Percentiles rank a stretch among this genome's conserved stretches.
These are phyloP conservation scores for Diphasiastrum complanatum DNA, from an alignment of 83 land plant species.

Conservation along the genomic window DNA sequence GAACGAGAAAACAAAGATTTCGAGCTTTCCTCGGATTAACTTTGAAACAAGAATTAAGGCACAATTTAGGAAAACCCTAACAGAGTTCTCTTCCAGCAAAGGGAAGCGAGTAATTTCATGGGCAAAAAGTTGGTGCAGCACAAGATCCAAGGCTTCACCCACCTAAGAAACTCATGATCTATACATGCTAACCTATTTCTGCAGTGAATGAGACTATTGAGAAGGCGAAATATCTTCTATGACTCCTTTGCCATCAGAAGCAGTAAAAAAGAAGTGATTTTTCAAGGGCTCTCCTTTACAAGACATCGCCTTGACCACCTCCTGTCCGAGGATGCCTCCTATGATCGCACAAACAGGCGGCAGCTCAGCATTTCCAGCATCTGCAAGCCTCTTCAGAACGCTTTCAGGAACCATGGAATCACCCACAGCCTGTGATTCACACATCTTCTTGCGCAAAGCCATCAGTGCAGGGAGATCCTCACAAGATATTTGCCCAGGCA, in stretches of 20 bases:
- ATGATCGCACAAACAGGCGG: conserved; percentile 95
- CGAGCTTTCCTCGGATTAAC: too few relatives aligned
- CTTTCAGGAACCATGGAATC: conserved; percentile 29
- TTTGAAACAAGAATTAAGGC: too few relatives aligned
- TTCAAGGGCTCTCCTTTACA: conserved; percentile 90
- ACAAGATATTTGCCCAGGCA: conserved; percentile 49
- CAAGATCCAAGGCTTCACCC: too few relatives aligned
- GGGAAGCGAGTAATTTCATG: too few relatives aligned
- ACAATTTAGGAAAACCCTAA: too few relatives aligned
- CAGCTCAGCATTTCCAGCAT: conserved; percentile 46
- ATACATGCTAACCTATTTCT: too few relatives aligned
- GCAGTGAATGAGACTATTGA: too few relatives aligned
- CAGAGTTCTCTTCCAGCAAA: too few relatives aligned
- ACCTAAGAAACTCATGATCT: too few relatives aligned
- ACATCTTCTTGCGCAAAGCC: conserved; percentile 53
- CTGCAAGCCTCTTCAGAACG: conserved; percentile 49
- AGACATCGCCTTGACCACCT: conserved; percentile 91
- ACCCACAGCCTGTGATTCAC: conserved; percentile 53
- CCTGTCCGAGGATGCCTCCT: conserved; percentile 99
- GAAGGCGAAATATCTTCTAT: conserved; percentile 55
- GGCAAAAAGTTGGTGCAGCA: too few relatives aligned
- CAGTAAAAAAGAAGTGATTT: conserved; percentile 84
- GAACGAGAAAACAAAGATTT: too few relatives aligned
- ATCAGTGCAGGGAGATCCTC: conserved; percentile 53
- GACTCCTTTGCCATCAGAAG: conserved; percentile 81